Evolutionary conservation across 148 eudicot species (phyloP).

Genomic region (Camellia granthamiana): DNA sequence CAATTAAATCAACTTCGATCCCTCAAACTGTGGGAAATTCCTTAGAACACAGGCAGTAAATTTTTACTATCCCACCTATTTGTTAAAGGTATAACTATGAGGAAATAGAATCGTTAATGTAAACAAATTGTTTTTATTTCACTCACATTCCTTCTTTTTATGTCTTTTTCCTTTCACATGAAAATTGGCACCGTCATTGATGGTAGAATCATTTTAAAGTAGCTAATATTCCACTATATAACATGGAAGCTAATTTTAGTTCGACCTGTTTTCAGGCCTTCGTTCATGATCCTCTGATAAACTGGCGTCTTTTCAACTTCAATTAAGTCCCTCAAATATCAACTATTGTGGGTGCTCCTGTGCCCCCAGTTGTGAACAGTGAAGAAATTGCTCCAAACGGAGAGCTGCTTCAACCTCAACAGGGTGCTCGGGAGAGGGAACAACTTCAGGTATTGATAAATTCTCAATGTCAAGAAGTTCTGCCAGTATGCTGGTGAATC

Average conservation of each 20-base stretch:
- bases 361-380: slow-evolving; percentile 53
- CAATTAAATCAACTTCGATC: not conserved
- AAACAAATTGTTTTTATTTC: no score
- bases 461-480: not conserved
- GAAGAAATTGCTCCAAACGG: slow-evolving; percentile 62
- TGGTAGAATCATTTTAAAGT: not conserved
- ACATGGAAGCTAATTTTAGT: not conserved
- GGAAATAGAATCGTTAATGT: no score
- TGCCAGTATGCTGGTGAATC: not conserved
- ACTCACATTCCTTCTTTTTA: no score
- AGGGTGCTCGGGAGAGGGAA: slow-evolving; percentile 92
- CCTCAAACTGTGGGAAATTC: no score
- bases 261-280: slow-evolving; percentile 61
- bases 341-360: slow-evolving; percentile 48
- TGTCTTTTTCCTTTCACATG: not conserved
- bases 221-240: not conserved
- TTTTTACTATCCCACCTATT: slow-evolving; percentile 1
- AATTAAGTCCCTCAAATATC: slow-evolving; percentile 96
- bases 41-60: not conserved
- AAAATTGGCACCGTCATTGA: not conserved
- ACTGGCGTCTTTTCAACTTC: slow-evolving; percentile 98
- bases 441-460: slow-evolving; percentile 66
- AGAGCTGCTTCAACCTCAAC: slow-evolving; percentile 81
- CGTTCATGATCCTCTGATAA: slow-evolving; percentile 96
- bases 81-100: no score